Evolutionary conservation across 179 eudicot species (phyloP).

Genomic region (Beta lomatogona): DNA sequence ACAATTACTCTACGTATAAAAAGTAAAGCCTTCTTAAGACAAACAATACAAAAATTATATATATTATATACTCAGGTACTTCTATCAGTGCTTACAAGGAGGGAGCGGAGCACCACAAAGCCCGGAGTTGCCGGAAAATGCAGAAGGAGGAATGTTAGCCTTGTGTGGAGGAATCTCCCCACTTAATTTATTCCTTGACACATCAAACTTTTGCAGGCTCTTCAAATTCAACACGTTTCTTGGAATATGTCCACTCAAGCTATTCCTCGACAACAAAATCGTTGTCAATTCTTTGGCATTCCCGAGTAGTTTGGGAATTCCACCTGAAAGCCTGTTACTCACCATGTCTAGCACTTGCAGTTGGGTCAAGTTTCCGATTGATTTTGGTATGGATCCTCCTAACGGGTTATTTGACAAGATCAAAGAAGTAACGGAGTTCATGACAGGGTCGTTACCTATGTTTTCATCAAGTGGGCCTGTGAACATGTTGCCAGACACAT

Average conservation of each 20-base stretch:
- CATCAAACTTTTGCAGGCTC: conserved; percentile 50
- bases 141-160: conserved; percentile 34
- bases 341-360: conserved; percentile 49
- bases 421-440: conserved; percentile 50
- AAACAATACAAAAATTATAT: background rate
- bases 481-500: conserved; percentile 63
- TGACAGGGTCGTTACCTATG: conserved; percentile 45
- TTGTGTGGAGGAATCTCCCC: conserved; percentile 66
- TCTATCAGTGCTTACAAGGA: conserved; percentile 34
- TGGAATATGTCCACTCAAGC: conserved; percentile 60
- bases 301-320: conserved; percentile 59
- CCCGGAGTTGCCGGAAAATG: conserved; percentile 38
- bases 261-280: conserved; percentile 53
- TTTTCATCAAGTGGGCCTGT: conserved; percentile 47
- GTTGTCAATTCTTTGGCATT: conserved; percentile 46
- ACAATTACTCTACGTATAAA: background rate
- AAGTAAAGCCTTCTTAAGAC: background rate
- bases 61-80: background rate
- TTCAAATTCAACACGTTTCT: conserved; percentile 46
- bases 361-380: conserved; percentile 56
- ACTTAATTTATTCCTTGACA: conserved; percentile 60
- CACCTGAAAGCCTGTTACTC: conserved; percentile 41
- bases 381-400: conserved; percentile 63
- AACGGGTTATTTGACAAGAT: conserved; percentile 60
- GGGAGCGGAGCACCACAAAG: conserved; percentile 47